Conservation (phyloP, 768 basidiomycete species). For the Termitomyces sp. region DNA sequence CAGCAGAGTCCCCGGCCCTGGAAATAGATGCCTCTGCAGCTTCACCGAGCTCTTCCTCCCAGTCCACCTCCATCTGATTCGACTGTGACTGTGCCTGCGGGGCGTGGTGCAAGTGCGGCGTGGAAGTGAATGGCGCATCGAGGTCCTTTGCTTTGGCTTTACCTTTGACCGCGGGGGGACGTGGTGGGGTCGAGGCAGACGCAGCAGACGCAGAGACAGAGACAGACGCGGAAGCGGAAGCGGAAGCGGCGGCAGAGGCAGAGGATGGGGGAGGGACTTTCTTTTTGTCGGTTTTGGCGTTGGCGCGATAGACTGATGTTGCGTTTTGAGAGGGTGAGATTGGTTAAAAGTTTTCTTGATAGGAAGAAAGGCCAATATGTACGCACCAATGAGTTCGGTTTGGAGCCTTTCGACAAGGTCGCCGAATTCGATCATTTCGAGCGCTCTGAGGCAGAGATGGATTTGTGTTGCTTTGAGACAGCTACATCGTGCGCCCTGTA, state of each 20-base stretch:
- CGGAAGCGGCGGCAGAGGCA: constrained; percentile 19
- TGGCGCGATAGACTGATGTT: constrained; percentile 59
- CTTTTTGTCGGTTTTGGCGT: constrained; percentile 58
- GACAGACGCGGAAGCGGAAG: background rate
- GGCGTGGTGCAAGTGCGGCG: constrained; percentile 18
- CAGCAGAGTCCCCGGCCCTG: constrained; percentile 10
- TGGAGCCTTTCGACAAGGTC: constrained; percentile 65
- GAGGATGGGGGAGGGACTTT: constrained; percentile 28
- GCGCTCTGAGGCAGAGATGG: constrained; percentile 81
- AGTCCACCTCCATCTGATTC: constrained; percentile 30
- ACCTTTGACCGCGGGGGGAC: constrained; percentile 20
- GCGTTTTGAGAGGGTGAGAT: background rate
- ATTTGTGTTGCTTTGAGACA: constrained; percentile 76
- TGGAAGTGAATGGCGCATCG: constrained; percentile 27
- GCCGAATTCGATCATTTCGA: constrained; percentile 74
- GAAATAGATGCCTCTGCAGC: constrained; percentile 22
- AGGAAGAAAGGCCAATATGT: background rate
- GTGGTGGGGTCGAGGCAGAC: constrained; percentile 9
- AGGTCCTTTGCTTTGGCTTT: constrained; percentile 38
- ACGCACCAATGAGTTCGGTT: constrained; percentile 59
- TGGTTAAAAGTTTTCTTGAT: background rate
- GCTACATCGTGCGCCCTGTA: constrained; percentile 86
- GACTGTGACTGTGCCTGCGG: constrained; percentile 21
- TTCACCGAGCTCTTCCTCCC: constrained; percentile 21
- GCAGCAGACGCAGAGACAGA: constrained; percentile 21